Evolutionary conservation across 139 green algal genomes (phyloP).

Genomic region (Coelastrella sp.): DNA sequence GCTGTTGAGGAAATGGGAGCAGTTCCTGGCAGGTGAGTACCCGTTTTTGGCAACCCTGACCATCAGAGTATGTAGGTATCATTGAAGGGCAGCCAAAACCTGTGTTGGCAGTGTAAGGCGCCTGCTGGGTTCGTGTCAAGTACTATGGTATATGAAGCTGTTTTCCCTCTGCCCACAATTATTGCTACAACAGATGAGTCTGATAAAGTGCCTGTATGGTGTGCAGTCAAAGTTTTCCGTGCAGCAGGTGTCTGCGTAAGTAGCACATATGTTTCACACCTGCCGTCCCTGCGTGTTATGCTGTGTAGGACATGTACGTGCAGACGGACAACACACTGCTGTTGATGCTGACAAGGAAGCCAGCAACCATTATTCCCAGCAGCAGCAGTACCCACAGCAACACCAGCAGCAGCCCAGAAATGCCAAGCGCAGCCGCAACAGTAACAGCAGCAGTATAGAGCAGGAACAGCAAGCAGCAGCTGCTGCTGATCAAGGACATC

Average conservation of each 20-base stretch:
- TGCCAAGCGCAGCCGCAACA: neutral
- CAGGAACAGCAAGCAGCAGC: neutral
- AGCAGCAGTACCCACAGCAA: neutral
- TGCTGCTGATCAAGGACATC: neutral
- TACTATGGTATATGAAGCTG: no score
- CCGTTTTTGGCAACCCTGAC: no score
- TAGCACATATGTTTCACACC: no score
- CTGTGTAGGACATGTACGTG: neutral
- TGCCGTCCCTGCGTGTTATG: no score
- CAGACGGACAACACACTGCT: neutral
- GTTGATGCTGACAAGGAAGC: neutral
- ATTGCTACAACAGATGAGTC: no score
- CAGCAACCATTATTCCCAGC: neutral
- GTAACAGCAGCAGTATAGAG: neutral
- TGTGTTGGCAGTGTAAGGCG: neutral
- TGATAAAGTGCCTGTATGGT: no score
- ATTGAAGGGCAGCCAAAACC: no score
- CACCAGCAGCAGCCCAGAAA: neutral
- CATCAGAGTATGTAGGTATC: neutral
- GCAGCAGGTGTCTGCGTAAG: no score
- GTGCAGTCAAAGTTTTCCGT: no score
- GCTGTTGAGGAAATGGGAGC: slow-evolving; percentile 55
- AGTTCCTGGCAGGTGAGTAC: slow-evolving; percentile 46
- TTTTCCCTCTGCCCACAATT: no score
- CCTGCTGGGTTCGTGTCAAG: no score